A percentile compares a stretch with the other conserved stretches of the same genome.
Conservation (phyloP, 208 protist genomes). For the Zelonia costaricensis region DNA sequence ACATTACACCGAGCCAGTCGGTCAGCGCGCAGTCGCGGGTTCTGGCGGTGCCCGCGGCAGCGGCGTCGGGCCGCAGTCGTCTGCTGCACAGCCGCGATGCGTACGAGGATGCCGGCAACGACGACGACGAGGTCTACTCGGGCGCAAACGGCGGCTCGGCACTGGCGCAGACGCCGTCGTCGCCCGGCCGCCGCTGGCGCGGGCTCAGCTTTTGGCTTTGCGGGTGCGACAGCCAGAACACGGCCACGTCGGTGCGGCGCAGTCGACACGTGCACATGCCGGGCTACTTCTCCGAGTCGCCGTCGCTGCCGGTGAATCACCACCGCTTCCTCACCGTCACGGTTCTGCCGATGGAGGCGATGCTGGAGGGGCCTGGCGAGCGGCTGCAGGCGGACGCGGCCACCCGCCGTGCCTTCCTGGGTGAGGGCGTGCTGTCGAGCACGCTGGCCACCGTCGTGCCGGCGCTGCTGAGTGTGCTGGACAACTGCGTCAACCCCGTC, state of each 20-base stretch:
- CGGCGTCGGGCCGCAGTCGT: no score
- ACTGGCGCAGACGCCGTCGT: no score
- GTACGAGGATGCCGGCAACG: background rate
- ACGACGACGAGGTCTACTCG: background rate
- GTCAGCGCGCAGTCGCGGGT: background rate
- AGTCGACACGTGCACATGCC: background rate
- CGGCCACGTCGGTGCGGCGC: constrained; percentile 5
- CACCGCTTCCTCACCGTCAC: constrained; percentile 4
- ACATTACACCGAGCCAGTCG: background rate
- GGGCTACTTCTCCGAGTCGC: background rate
- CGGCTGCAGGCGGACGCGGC: constrained; percentile 24
- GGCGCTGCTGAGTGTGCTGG: constrained; percentile 44
- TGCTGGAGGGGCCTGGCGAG: constrained; percentile 31
- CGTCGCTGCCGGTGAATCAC: background rate
- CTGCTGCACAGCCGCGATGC: no score
- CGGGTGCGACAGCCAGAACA: constrained; percentile 4
- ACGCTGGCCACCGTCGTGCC: constrained; percentile 53
- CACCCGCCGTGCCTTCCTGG: constrained; percentile 32
- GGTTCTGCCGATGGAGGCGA: constrained; percentile 22
- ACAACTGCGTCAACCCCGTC: constrained; percentile 67
- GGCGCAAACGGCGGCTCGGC: background rate
- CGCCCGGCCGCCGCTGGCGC: background rate
- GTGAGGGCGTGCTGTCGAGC: constrained; percentile 33
- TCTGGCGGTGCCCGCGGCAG: no score
- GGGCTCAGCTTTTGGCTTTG: constrained; percentile 12